Evolutionary conservation across 2,329 filamentous ascomycete species (phyloP), one percentile per base, ranked within the genome.

Genomic region (Pseudogymnoascus sp.): DNA sequence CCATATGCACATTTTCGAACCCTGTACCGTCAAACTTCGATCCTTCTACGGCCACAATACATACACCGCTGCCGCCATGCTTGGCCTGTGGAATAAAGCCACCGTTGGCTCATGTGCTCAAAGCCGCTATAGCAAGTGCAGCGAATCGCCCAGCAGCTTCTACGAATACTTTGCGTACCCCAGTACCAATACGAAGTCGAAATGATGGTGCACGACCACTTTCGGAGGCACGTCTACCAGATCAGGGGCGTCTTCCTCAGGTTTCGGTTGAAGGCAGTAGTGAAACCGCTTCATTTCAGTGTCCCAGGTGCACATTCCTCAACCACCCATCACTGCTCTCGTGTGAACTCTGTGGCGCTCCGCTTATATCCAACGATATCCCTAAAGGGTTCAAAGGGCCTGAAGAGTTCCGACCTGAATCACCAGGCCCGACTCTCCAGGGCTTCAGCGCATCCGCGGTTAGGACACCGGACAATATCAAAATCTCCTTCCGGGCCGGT

Each of bases 1-100:
- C 90, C 1, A 98, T 98, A 71, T 98, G 93, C 80, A 93, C 90
- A 68, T 96, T 96, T 72, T 93, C 93, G 8, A 98, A 98, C 71
- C 89, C 91, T 0, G 87, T 97, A 1, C 93, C 95, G 0, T 90
- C 90, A 38, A 97, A 96, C 74, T 98, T 98, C 73, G 93, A 98
- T 70, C 90, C 92, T 0, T 82, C 87, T 1, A 87, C 89, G 2
- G 91, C 91, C 7, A 95, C 85, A 65, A 84, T 87, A 19, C 86
- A 91, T 66, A 96, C 90, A 4, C 88, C 88, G 7, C 78, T 96
- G 22, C 89, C 93, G 3, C 91, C 93, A 68, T 99, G 95, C 73
- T 79, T 96, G 62, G 89, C 92, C 4, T 99, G 95, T 73, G 95
- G 95, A 0, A 96, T 99, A 71, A 96, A 95, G 70, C 95, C 95